phyloP scores from a whole-genome alignment of 2,329 filamentous ascomycete genomes.

The Pyrenophora tritici-repentis region DNA sequence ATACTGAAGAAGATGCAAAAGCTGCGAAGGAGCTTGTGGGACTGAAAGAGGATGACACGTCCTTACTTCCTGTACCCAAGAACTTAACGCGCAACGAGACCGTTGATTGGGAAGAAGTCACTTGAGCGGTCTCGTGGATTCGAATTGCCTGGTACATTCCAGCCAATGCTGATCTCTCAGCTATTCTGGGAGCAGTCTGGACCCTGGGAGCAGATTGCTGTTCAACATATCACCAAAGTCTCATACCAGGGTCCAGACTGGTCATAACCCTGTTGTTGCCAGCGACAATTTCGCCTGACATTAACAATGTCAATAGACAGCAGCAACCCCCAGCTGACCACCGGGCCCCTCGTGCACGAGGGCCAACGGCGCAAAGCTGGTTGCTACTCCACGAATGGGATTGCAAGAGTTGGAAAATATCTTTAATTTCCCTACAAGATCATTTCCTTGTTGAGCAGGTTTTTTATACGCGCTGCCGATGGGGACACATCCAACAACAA shows the following conservation, averaged over 20 bases:
- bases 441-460: too few relatives aligned
- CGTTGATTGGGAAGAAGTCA: constrained; percentile 45
- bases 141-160: constrained; percentile 66
- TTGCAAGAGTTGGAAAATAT: too few relatives aligned
- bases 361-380: too few relatives aligned
- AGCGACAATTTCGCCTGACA: too few relatives aligned
- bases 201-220: constrained; percentile 57
- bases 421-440: too few relatives aligned
- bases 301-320: too few relatives aligned
- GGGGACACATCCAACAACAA: constrained; percentile 84
- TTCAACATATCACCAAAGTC: constrained; percentile 46
- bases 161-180: constrained; percentile 62
- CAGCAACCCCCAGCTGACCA: too few relatives aligned
- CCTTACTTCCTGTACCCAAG: constrained; percentile 21
- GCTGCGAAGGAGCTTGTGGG: constrained; percentile 12
- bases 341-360: too few relatives aligned
- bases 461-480: constrained; percentile 67
- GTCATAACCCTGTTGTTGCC: too few relatives aligned
- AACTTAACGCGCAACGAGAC: constrained; percentile 44
- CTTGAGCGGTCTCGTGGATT: constrained; percentile 54
- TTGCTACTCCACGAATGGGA: too few relatives aligned
- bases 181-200: constrained; percentile 64
- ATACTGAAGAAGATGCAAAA: constrained; percentile 1
- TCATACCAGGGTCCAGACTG: too few relatives aligned
- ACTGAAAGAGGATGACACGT: constrained; percentile 7